Percentiles rank a stretch among this genome's conserved stretches.
These are phyloP conservation scores for Moniliophthora roreri DNA, from an alignment of 1,284 basidiomycete genomes.

Conservation along the genomic window DNA sequence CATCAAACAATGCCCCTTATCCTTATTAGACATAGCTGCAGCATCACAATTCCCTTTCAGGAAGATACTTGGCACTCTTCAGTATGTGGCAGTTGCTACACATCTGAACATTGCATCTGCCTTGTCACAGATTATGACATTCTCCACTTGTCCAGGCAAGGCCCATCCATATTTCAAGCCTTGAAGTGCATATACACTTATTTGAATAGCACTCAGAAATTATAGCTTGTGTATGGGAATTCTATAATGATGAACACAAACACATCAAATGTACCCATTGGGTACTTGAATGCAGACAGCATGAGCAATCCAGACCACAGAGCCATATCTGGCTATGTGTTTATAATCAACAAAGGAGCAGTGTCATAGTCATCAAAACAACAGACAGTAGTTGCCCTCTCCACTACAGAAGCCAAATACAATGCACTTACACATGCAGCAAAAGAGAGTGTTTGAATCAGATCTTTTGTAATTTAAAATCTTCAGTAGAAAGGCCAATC, in stretches of 20 bases:
- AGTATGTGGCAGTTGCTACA: too few relatives aligned
- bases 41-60: too few relatives aligned
- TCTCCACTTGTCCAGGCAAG: too few relatives aligned
- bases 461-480: background rate
- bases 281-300: constrained; percentile 28
- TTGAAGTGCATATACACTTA: too few relatives aligned
- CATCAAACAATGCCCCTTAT: too few relatives aligned
- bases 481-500: background rate
- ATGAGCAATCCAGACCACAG: constrained; percentile 19
- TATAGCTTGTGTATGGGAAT: background rate
- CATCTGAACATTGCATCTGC: too few relatives aligned
- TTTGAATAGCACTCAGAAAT: background rate
- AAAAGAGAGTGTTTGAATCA: constrained; percentile 19
- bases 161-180: too few relatives aligned
- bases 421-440: constrained; percentile 19
- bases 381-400: constrained; percentile 21
- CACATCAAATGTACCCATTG: background rate
- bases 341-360: too few relatives aligned
- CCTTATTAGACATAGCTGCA: too few relatives aligned
- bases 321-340: constrained; percentile 25
- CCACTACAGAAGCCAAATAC: constrained; percentile 27
- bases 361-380: constrained; percentile 22
- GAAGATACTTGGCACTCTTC: too few relatives aligned
- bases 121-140: too few relatives aligned
- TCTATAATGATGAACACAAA: too few relatives aligned